Percentiles rank a stretch among this genome's conserved stretches.
Evolutionary conservation across 208 protist genomes (phyloP).

Genomic region (Porcisia hertigi): DNA sequence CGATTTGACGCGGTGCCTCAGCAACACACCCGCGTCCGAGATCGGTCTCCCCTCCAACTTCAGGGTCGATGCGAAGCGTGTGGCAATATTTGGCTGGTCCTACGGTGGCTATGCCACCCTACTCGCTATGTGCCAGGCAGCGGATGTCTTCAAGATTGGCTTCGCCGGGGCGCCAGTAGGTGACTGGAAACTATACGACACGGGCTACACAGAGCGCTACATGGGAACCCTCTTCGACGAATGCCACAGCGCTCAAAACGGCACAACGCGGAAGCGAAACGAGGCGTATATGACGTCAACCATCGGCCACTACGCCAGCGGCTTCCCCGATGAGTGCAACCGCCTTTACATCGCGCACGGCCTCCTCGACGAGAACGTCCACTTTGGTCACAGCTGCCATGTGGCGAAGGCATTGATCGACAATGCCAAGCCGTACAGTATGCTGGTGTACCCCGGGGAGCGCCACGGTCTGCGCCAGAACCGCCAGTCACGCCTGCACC

Average conservation of each 20-base stretch:
- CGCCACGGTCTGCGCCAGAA: constrained; percentile 87
- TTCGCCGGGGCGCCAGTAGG: constrained; percentile 84
- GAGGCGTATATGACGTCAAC: constrained; percentile 63
- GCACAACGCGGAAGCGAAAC: constrained; percentile 20
- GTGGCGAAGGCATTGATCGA: constrained; percentile 80
- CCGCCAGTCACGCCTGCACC: constrained; percentile 55
- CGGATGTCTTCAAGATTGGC: constrained; percentile 81
- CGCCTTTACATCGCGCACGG: constrained; percentile 93
- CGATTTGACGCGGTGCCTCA: constrained; percentile 59
- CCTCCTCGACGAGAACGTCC: constrained; percentile 94
- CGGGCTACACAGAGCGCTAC: constrained; percentile 91
- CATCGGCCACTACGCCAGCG: constrained; percentile 58
- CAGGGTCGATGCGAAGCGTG: constrained; percentile 57
- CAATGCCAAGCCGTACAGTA: constrained; percentile 82
- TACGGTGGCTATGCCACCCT: constrained; percentile 91
- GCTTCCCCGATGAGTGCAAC: constrained; percentile 86
- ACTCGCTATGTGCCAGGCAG: constrained; percentile 81
- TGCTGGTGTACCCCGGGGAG: constrained; percentile 89
- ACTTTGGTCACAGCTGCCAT: constrained; percentile 82
- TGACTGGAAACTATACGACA: constrained; percentile 91
- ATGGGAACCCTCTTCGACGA: constrained; percentile 69
- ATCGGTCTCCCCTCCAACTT: constrained; percentile 37
- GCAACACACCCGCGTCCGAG: constrained; percentile 9
- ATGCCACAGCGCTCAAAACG: constrained; percentile 1
- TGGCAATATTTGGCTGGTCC: constrained; percentile 89